Conservation (phyloP, 495 filamentous ascomycete species). For the Penicillium psychrofluorescens region DNA sequence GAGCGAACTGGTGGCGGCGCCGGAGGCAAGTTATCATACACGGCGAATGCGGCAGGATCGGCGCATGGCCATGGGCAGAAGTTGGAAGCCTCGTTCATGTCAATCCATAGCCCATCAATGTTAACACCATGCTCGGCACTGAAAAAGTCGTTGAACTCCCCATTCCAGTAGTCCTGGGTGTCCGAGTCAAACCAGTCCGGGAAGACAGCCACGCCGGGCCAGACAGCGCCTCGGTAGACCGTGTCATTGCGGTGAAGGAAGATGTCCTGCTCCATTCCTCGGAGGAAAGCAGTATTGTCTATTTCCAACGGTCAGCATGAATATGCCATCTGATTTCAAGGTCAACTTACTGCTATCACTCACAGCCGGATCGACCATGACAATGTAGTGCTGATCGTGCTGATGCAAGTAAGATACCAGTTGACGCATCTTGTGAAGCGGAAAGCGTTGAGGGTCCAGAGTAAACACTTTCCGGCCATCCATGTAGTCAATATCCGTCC, state of each 20-base stretch:
- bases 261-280: slow-evolving; percentile 52
- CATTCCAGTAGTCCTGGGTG: slow-evolving; percentile 64
- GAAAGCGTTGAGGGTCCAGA: slow-evolving; percentile 66
- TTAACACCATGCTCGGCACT: slow-evolving; percentile 56
- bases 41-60: slow-evolving; percentile 47
- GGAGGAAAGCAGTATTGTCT: slow-evolving; percentile 59
- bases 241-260: slow-evolving; percentile 63
- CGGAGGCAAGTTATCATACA: slow-evolving; percentile 56
- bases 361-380: slow-evolving; percentile 86
- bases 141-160: slow-evolving; percentile 68
- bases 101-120: slow-evolving; percentile 84
- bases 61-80: slow-evolving; percentile 71
- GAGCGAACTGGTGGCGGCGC: slow-evolving; percentile 53
- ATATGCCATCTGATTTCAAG: neutral
- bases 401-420: slow-evolving; percentile 65
- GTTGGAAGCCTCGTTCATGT: slow-evolving; percentile 72
- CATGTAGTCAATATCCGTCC: slow-evolving; percentile 87
- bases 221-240: slow-evolving; percentile 68
- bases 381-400: slow-evolving; percentile 69
- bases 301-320: neutral
- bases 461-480: slow-evolving; percentile 61
- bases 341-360: slow-evolving; percentile 27
- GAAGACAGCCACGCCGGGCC: slow-evolving; percentile 75
- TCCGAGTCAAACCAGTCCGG: slow-evolving; percentile 78
- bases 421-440: slow-evolving; percentile 57